Conservation (phyloP, 176 grass and related monocot species). For the Triticum timopheevii region DNA sequence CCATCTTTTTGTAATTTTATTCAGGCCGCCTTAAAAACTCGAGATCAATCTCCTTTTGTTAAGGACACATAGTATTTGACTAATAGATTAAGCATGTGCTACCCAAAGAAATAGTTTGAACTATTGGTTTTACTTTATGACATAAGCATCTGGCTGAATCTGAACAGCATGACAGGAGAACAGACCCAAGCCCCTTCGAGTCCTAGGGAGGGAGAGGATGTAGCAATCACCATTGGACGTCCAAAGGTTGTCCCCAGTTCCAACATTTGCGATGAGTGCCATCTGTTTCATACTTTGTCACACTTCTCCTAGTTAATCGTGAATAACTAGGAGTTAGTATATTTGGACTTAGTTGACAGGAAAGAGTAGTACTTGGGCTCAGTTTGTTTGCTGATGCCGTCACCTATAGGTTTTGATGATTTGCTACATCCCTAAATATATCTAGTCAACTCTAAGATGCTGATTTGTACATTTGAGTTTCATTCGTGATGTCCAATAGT, state of each 20-base stretch:
- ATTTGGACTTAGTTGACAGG: neutral
- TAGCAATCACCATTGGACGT: constrained; percentile 76
- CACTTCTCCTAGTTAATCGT: neutral
- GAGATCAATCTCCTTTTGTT: neutral
- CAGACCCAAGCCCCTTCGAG: constrained; percentile 73
- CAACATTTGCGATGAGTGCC: neutral
- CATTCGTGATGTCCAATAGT: neutral
- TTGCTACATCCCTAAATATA: neutral
- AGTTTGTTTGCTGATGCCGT: too few species aligned
- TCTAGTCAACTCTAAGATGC: neutral
- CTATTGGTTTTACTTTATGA: constrained; percentile 20
- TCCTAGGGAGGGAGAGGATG: constrained; percentile 87
- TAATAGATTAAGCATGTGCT: neutral
- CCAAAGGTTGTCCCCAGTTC: constrained; percentile 55
- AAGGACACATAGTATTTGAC: constrained; percentile 9
- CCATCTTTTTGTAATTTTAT: constrained; percentile 22
- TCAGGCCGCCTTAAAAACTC: neutral
- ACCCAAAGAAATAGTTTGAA: constrained; percentile 23
- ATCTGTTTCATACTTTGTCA: neutral
- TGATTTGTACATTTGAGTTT: constrained; percentile 3
- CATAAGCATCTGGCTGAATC: constrained; percentile 50
- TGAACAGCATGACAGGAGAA: constrained; percentile 97
- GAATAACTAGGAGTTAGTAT: constrained; percentile 13
- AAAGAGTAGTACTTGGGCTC: too few species aligned
- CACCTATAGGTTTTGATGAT: neutral